Evolutionary conservation across 176 grass and related monocot genomes (phyloP).

Genomic region (bread wheat (Triticum aestivum)): DNA sequence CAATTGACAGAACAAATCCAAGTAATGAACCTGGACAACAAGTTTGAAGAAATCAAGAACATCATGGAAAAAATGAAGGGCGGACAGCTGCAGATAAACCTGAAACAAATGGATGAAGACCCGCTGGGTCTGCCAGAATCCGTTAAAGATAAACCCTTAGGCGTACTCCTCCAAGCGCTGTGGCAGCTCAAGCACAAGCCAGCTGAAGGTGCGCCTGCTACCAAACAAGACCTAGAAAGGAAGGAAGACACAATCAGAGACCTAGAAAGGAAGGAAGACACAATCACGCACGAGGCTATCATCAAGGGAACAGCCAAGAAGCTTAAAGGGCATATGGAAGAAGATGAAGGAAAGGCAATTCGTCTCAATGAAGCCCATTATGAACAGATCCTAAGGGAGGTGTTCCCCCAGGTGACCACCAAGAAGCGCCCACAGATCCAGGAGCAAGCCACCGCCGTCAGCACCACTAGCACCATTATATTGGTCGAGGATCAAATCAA

Average conservation of each 20-base stretch:
- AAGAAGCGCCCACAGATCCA: not conserved
- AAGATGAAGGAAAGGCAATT: not conserved
- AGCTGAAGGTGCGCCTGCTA: not conserved
- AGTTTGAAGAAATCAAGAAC: not conserved
- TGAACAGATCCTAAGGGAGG: not conserved
- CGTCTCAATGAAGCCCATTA: not conserved
- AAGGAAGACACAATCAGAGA: not conserved
- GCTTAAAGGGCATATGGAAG: not conserved
- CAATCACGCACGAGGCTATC: too few relatives aligned
- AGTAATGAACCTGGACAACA: not conserved
- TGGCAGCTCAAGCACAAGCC: not conserved
- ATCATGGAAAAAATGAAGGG: too few relatives aligned
- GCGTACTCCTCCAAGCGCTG: too few relatives aligned
- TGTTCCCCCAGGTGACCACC: not conserved
- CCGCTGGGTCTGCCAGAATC: too few relatives aligned
- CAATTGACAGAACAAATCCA: not conserved
- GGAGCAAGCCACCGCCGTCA: not conserved
- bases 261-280: too few relatives aligned
- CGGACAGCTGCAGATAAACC: too few relatives aligned
- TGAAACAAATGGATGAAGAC: too few relatives aligned
- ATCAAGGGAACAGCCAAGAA: not conserved
- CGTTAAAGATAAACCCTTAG: too few relatives aligned
- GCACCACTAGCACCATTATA: not conserved
- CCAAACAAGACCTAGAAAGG: not conserved
- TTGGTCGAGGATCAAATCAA: not conserved